A percentile compares a stretch with the other conserved stretches of the same genome.
These are phyloP conservation scores for Albizia julibrissin DNA, from an alignment of 306 rosid genomes.

Conservation along the genomic window DNA sequence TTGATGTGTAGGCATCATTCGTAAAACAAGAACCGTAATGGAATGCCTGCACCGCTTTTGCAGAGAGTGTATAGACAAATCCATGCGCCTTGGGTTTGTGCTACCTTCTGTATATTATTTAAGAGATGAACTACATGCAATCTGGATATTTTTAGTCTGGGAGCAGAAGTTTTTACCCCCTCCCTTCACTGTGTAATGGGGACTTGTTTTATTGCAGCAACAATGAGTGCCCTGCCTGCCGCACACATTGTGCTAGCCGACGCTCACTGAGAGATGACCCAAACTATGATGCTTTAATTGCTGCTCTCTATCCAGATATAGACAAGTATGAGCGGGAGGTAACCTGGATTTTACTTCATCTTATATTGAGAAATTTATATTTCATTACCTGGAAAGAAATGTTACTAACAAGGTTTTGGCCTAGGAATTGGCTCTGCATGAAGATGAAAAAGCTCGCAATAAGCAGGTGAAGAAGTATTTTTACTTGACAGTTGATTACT, in stretches of 20 bases:
- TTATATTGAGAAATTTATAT: neutral
- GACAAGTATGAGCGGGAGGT: constrained; percentile 78
- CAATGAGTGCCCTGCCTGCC: constrained; percentile 84
- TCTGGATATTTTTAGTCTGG: neutral
- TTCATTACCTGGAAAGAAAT: neutral
- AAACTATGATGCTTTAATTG: constrained; percentile 66
- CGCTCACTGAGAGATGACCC: constrained; percentile 85
- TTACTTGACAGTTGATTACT: neutral
- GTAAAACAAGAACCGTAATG: constrained; percentile 76
- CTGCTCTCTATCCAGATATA: constrained; percentile 72
- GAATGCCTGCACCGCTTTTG: constrained; percentile 85
- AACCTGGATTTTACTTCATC: constrained; percentile 1
- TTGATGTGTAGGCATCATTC: constrained; percentile 59
- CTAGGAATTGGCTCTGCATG: constrained; percentile 23
- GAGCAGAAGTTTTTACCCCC: neutral
- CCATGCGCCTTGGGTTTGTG: constrained; percentile 70
- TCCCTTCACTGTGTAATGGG: neutral
- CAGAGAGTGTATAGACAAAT: constrained; percentile 78
- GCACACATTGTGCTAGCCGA: constrained; percentile 85
- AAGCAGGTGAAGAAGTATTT: constrained; percentile 12
- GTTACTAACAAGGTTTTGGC: neutral
- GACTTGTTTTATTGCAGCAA: constrained; percentile 43
- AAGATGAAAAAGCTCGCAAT: constrained; percentile 10
- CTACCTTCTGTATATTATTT: neutral
- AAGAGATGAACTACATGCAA: neutral